Conservation (phyloP, 176 grass and related monocot genomes). For the Bothriochloa decipiens region DNA sequence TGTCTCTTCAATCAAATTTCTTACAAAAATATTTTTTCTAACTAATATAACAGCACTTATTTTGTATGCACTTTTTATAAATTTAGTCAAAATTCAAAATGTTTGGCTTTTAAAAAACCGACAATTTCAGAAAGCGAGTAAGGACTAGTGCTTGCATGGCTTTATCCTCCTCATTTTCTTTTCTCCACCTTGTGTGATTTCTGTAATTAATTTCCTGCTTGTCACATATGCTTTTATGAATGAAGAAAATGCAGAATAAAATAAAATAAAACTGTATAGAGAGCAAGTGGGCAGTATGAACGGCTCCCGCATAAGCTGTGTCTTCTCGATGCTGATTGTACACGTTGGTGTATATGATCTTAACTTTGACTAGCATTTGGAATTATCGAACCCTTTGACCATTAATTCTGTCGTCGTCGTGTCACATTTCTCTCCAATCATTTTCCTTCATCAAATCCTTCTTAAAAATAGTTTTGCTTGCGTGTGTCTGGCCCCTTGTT, state of each 20-base stretch:
- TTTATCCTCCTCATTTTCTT: not conserved
- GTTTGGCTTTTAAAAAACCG: too few relatives aligned
- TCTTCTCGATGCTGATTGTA: too few relatives aligned
- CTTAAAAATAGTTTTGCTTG: not conserved
- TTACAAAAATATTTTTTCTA: too few relatives aligned
- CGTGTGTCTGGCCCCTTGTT: not conserved
- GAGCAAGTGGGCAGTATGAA: too few relatives aligned
- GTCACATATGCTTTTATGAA: not conserved
- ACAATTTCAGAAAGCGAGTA: too few relatives aligned
- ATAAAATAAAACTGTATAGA: too few relatives aligned
- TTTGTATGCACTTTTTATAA: too few relatives aligned
- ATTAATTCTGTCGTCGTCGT: not conserved
- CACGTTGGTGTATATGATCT: too few relatives aligned
- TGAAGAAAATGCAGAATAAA: not conserved
- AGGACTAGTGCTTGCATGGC: not conserved
- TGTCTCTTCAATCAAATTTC: too few relatives aligned
- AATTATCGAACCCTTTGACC: not conserved
- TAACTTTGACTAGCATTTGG: not conserved
- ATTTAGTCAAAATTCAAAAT: too few relatives aligned
- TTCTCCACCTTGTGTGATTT: not conserved
- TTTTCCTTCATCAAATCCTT: not conserved
- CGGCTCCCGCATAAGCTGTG: too few relatives aligned
- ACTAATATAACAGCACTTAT: too few relatives aligned
- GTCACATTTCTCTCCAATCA: not conserved
- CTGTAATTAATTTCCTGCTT: not conserved